Evolutionary conservation across 139 green algal genomes (phyloP).

Genomic region (Closterium sp.): DNA sequence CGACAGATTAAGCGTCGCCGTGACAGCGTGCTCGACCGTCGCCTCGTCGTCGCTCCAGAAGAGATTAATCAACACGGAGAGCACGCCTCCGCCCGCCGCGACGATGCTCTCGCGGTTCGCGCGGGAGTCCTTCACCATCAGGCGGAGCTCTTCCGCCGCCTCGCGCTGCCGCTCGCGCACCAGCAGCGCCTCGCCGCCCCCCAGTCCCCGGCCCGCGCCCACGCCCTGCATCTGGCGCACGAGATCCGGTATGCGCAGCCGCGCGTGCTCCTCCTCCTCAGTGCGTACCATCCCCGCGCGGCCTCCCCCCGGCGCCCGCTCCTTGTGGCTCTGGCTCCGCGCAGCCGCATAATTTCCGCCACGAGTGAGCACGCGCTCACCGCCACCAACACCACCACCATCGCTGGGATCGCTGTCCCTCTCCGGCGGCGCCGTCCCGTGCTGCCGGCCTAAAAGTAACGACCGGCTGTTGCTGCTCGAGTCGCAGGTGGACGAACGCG

Average conservation of each 20-base stretch:
- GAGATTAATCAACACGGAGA: not conserved
- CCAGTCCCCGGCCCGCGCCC: not conserved
- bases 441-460: not conserved
- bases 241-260: not conserved
- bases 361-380: not conserved
- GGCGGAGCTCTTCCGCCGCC: not conserved
- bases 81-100: not conserved
- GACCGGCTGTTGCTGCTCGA: not conserved
- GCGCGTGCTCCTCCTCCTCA: not conserved
- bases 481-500: not conserved
- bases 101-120: not conserved
- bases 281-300: not conserved
- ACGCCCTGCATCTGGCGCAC: not conserved
- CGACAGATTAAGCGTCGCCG: not conserved
- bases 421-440: not conserved
- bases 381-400: no score
- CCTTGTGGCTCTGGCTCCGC: not conserved
- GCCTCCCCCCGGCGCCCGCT: not conserved
- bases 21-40: not conserved
- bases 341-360: not conserved
- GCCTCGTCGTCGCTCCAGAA: not conserved
- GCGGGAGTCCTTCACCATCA: not conserved
- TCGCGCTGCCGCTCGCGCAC: not conserved
- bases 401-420: not conserved
- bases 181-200: not conserved